Base-by-base conservation (phyloP, 257 asterid genomes). In the Apocynum venetum region DNA sequence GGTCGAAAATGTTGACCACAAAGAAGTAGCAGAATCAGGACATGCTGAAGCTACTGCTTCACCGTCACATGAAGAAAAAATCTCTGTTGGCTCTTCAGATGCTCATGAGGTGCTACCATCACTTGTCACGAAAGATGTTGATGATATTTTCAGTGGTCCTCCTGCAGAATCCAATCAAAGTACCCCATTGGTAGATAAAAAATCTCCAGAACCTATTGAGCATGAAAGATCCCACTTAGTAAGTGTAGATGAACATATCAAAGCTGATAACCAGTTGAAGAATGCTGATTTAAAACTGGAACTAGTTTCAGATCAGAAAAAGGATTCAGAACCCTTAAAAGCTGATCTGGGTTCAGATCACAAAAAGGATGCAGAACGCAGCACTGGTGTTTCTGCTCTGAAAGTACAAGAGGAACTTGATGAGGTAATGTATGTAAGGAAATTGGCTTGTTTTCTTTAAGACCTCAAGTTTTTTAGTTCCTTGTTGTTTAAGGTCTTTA, bases 341-440 rank as follows among this genome's bases (percentile, higher is more conserved):
- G 77, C 72, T 84, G 92, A 88, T 82, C 73, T 89, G 76, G 85
- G 79, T 85, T 64, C 82, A 75, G 89, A 86, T 72, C 84, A 81
- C 75, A 86, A 84, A 82, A 87, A 79, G 87, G 85, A 66, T 72
- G 89, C 83, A 73, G 95, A 91, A 80, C 86, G 80, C 72, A 84
- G 82, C 81, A 73, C 81, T 83, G 82, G 57, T 78, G 71, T 80
- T 70, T 85, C 97, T 70, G 84, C 89, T 60, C 79, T 66, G 75
- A 91, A 93, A 83, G 90, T 87, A 59, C 93, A 96, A 82, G 97
- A 93, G 85, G 96, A 92, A 83, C 90, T 93, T 83, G 96, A 93
- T 60, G 98, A 96, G 99, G 99, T 92, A 85, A 82, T 80, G 41
- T 74, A 40, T 52, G 55, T 73, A 41, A 78, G 63, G 60, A 60